A percentile compares a stretch with the other conserved stretches of the same genome.
phyloP scores from a whole-genome alignment of 2,329 filamentous ascomycete genomes.

The Calonectria ilicicola region DNA sequence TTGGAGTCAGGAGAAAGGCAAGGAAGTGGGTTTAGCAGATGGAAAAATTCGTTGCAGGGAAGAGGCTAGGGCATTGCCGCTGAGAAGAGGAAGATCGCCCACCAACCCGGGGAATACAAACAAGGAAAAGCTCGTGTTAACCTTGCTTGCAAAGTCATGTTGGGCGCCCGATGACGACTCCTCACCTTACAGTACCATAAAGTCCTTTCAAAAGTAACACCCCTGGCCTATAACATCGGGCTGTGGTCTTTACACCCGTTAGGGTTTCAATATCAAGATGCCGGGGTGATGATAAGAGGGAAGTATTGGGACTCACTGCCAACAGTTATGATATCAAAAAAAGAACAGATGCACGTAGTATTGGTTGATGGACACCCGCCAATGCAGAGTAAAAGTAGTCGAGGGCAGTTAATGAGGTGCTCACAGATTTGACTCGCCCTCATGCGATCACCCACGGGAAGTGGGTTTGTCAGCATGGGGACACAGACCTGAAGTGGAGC shows the following conservation, averaged over 20 bases:
- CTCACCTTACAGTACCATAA: background rate
- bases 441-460: slow-evolving; percentile 17
- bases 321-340: background rate
- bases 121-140: slow-evolving; percentile 19
- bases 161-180: slow-evolving; percentile 21
- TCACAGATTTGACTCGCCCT: slow-evolving; percentile 7
- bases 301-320: background rate
- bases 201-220: background rate
- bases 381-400: background rate
- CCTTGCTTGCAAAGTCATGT: background rate
- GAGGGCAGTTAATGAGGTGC: background rate
- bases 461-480: slow-evolving; percentile 5
- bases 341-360: background rate
- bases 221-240: slow-evolving; percentile 1
- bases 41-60: background rate
- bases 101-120: background rate
- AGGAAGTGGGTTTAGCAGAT: background rate
- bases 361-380: background rate
- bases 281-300: background rate
- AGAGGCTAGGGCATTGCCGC: background rate
- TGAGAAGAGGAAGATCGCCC: background rate
- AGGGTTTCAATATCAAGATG: background rate
- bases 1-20: no score
- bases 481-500: background rate
- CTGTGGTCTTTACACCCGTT: background rate